These are phyloP conservation scores for Cyberlindnera misumaiensis DNA, from an alignment of 805 yeast species.

Conservation along the genomic window DNA sequence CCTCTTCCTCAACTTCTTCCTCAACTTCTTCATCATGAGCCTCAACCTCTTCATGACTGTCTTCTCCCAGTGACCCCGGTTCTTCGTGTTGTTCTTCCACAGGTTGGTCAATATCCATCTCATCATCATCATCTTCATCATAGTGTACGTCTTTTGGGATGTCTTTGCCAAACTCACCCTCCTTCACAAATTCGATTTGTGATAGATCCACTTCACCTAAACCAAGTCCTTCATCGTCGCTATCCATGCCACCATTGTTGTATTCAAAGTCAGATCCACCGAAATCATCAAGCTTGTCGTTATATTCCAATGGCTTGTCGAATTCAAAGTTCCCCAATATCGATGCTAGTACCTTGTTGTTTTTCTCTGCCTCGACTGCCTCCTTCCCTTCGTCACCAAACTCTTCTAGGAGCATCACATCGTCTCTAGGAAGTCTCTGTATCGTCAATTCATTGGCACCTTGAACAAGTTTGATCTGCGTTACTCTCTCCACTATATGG, in stretches of 20 bases:
- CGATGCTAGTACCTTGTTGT: slow-evolving; percentile 39
- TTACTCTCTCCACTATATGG: slow-evolving; percentile 63
- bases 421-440: slow-evolving; percentile 11
- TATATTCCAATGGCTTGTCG: slow-evolving; percentile 41
- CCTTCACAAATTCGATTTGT: slow-evolving; percentile 24
- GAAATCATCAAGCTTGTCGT: slow-evolving; percentile 33
- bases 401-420: slow-evolving; percentile 12
- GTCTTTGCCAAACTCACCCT: slow-evolving; percentile 21
- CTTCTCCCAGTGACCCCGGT: background rate
- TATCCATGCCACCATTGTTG: slow-evolving; percentile 30
- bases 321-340: slow-evolving; percentile 45
- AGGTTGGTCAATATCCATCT: background rate
- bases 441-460: slow-evolving; percentile 10
- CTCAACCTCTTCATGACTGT: background rate
- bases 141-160: slow-evolving; percentile 11
- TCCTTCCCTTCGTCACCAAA: slow-evolving; percentile 30
- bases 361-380: slow-evolving; percentile 37
- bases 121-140: slow-evolving; percentile 15
- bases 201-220: slow-evolving; percentile 8
- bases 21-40: background rate
- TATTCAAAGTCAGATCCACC: slow-evolving; percentile 41
- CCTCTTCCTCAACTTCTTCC: background rate
- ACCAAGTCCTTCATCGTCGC: slow-evolving; percentile 29
- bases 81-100: background rate
- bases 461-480: slow-evolving; percentile 13